Conservation (phyloP, 2,329 filamentous ascomycete genomes). For the Aspergillus ibericus region DNA sequence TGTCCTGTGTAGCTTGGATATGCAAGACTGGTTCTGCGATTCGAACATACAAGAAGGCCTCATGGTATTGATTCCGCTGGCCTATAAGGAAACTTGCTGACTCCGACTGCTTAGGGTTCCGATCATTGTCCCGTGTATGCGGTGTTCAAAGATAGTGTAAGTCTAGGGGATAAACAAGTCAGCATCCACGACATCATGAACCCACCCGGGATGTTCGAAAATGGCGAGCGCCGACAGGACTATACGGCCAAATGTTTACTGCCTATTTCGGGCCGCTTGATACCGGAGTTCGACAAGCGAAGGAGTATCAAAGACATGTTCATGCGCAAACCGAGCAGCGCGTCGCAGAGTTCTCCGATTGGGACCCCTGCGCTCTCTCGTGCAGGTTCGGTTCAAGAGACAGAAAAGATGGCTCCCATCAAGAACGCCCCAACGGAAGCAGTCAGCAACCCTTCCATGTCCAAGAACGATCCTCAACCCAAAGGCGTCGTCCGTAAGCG, state of each 20-base stretch:
- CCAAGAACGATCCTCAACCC: conserved; percentile 2
- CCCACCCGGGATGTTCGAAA: conserved; percentile 67
- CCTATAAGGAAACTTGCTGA: conserved; percentile 19
- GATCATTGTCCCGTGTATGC: conserved; percentile 96
- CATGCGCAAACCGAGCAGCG: conserved; percentile 53
- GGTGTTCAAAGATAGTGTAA: conserved; percentile 64
- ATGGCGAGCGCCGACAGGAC: conserved; percentile 65
- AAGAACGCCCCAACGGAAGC: neutral
- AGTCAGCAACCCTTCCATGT: neutral
- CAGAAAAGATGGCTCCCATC: neutral
- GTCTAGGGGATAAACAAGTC: conserved; percentile 49
- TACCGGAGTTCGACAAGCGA: conserved; percentile 84
- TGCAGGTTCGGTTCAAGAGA: neutral
- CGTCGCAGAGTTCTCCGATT: conserved; percentile 15
- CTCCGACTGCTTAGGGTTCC: conserved; percentile 60
- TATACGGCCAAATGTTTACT: conserved; percentile 67
- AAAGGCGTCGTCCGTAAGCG: conserved; percentile 39
- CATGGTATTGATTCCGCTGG: conserved; percentile 52
- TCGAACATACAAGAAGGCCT: conserved; percentile 91
- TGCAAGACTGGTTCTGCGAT: conserved; percentile 76
- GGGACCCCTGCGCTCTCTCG: neutral
- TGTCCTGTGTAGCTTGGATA: conserved; percentile 75
- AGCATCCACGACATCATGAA: conserved; percentile 75
- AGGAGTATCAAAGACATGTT: conserved; percentile 95
- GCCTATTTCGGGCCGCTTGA: conserved; percentile 74